Conservation (phyloP, 768 basidiomycete species). For the Agaricus subrufescens region DNA sequence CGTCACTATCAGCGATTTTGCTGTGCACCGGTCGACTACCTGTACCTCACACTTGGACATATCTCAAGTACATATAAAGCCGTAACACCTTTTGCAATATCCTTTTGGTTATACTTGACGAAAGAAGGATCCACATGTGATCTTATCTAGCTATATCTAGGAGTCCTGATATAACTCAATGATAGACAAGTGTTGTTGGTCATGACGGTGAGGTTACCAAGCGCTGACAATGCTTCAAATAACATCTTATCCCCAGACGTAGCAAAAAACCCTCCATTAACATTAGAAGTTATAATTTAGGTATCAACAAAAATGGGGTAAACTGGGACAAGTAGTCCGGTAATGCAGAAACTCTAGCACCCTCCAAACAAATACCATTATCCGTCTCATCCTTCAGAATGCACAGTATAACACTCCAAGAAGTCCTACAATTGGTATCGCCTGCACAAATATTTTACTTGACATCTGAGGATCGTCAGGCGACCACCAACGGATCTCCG, state of each 20-base stretch:
- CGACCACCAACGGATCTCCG: slow-evolving; percentile 76
- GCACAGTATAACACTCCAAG: not conserved
- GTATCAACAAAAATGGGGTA: not conserved
- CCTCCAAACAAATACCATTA: not conserved
- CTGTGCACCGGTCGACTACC: too few species aligned
- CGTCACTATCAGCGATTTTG: too few species aligned
- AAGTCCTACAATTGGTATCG: not conserved
- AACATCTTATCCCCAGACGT: not conserved
- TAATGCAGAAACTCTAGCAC: not conserved
- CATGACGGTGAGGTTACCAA: not conserved
- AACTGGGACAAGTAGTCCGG: not conserved
- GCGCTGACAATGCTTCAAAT: too few species aligned
- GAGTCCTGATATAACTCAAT: too few species aligned
- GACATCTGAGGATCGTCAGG: slow-evolving; percentile 21
- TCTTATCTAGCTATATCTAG: too few species aligned
- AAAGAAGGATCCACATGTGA: too few species aligned
- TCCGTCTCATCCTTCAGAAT: not conserved
- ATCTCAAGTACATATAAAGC: too few species aligned
- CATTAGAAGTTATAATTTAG: too few species aligned
- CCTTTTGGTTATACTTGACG: too few species aligned
- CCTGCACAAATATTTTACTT: slow-evolving; percentile 1
- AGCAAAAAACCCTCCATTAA: not conserved
- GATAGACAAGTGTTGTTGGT: not conserved
- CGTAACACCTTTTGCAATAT: too few species aligned
- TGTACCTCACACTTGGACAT: too few species aligned